phyloP scores from a whole-genome alignment of 495 filamentous ascomycete species.

The Penicillium cinerascens region DNA sequence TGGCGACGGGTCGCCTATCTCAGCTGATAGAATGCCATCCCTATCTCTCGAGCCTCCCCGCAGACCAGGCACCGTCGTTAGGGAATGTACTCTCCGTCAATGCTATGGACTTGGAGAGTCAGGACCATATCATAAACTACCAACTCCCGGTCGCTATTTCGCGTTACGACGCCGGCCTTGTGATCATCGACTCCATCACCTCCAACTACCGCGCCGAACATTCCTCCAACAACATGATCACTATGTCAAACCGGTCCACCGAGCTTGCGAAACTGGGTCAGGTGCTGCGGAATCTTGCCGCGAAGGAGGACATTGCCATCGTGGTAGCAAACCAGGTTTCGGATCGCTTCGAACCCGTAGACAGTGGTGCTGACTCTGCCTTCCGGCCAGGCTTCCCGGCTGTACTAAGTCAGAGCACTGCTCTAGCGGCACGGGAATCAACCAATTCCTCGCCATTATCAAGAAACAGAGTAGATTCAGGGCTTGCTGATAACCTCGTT shows the following conservation, averaged over 20 bases:
- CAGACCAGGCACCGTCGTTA: constrained; percentile 57
- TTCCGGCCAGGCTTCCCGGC: constrained; percentile 14
- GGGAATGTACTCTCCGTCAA: constrained; percentile 69
- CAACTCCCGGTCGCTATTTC: constrained; percentile 83
- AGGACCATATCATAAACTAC: constrained; percentile 90
- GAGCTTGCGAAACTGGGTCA: constrained; percentile 77
- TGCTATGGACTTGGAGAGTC: constrained; percentile 88
- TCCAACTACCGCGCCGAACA: constrained; percentile 94
- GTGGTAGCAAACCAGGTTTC: constrained; percentile 96
- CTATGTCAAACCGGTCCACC: constrained; percentile 49
- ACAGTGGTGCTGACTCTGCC: constrained; percentile 2
- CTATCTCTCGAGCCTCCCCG: constrained; percentile 46
- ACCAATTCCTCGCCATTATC: constrained; percentile 21
- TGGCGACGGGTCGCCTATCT: constrained; percentile 73
- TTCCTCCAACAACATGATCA: constrained; percentile 29
- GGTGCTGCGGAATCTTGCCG: constrained; percentile 69
- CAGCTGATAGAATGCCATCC: constrained; percentile 74
- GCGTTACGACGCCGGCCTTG: constrained; percentile 69
- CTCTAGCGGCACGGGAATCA: constrained; percentile 13
- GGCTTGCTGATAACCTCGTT: constrained; percentile 8
- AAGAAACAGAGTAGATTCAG: constrained; percentile 6
- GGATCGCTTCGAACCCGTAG: constrained; percentile 64
- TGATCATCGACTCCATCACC: constrained; percentile 86
- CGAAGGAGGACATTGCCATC: constrained; percentile 68
- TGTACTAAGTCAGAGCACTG: constrained; percentile 11